phyloP scores from a whole-genome alignment of 495 filamentous ascomycete genomes.

The Penicillium verhagenii region DNA sequence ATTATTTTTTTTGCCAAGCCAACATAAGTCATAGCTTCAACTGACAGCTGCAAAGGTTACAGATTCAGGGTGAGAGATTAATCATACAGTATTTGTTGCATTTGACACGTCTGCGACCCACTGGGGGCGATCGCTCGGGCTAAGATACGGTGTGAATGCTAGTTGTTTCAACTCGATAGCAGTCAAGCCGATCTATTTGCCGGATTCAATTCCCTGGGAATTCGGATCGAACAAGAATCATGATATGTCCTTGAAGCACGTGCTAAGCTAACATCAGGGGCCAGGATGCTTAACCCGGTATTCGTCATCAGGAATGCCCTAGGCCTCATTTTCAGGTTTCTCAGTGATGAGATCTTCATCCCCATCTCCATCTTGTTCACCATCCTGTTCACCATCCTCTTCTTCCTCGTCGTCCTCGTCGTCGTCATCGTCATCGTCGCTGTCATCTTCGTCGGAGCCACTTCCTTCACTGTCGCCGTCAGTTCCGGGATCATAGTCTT shows the following conservation, averaged over 20 bases:
- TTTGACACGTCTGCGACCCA: conserved; percentile 29
- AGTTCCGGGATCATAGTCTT: conserved; percentile 83
- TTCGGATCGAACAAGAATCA: neutral
- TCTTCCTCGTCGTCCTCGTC: conserved; percentile 44
- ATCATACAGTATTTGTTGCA: conserved; percentile 9
- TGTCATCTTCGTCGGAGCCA: conserved; percentile 55
- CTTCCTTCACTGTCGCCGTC: conserved; percentile 71
- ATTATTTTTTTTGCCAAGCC: conserved; percentile 2
- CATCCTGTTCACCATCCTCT: conserved; percentile 45
- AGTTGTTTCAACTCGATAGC: neutral
- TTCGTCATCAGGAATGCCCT: conserved; percentile 33
- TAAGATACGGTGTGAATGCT: conserved; percentile 12
- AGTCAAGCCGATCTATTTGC: neutral
- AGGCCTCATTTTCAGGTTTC: conserved; percentile 43
- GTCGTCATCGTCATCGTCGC: conserved; percentile 48
- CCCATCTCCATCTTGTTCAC: conserved; percentile 44
- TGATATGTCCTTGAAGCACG: neutral
- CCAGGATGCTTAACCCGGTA: neutral
- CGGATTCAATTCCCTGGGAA: conserved; percentile 1
- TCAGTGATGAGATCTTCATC: conserved; percentile 47
- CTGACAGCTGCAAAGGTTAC: conserved; percentile 4
- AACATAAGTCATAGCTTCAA: conserved; percentile 1
- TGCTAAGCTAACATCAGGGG: neutral
- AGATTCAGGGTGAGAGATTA: neutral
- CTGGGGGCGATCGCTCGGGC: conserved; percentile 11